A percentile compares a stretch with the other conserved stretches of the same genome.
Conservation (phyloP, 805 yeast genomes). For the Cyberlindnera americana region DNA sequence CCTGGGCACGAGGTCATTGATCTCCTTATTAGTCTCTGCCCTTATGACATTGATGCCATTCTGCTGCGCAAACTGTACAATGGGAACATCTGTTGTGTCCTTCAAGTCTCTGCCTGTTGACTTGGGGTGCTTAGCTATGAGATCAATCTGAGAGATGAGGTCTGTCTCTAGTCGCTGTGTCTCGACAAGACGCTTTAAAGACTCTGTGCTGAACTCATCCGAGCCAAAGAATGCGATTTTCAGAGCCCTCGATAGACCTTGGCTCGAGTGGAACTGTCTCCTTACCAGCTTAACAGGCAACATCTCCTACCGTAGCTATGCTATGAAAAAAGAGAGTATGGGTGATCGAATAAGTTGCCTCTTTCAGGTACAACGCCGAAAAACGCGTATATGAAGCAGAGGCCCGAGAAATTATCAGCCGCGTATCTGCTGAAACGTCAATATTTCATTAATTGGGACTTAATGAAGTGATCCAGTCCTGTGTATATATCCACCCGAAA, state of each 20-base stretch:
- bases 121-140: constrained; percentile 63
- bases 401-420: constrained; percentile 1
- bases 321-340: no score
- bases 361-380: constrained; percentile 1
- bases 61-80: constrained; percentile 38
- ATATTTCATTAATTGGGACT: no score
- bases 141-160: constrained; percentile 41
- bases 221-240: constrained; percentile 72
- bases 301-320: no score
- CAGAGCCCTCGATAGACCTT: constrained; percentile 1
- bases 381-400: background rate
- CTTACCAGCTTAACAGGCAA: background rate
- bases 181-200: constrained; percentile 40
- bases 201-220: constrained; percentile 61
- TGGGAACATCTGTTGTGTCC: constrained; percentile 48
- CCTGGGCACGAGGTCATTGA: constrained; percentile 25
- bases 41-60: constrained; percentile 38
- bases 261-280: background rate
- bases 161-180: constrained; percentile 19
- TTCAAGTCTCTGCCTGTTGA: constrained; percentile 56
- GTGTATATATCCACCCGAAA: no score
- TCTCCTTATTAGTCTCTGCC: constrained; percentile 49
- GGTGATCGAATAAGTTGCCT: background rate
- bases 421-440: background rate
- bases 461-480: no score